Evolutionary conservation across 495 filamentous ascomycete genomes (phyloP).

Genomic region (Penicillium angulare): DNA sequence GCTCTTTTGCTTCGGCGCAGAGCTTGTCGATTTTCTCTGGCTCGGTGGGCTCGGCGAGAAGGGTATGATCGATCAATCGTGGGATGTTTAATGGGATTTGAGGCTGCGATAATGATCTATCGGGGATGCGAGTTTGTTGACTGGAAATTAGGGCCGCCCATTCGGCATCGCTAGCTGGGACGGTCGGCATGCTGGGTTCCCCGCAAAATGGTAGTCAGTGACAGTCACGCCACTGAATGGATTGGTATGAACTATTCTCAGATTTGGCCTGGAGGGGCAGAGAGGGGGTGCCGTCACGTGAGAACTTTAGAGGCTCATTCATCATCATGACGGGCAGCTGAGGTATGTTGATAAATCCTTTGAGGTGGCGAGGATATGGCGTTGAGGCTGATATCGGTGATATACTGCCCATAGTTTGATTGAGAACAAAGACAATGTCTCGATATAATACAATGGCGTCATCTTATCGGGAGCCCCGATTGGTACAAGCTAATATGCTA

Average conservation of each 20-base stretch:
- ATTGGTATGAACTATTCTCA: neutral
- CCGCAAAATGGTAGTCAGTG: neutral
- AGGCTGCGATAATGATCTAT: conserved; percentile 22
- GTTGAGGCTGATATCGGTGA: neutral
- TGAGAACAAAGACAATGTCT: neutral
- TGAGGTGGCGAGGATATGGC: conserved; percentile 3
- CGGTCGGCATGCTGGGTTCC: conserved; percentile 27
- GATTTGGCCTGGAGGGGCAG: conserved; percentile 11
- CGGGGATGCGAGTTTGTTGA: conserved; percentile 24
- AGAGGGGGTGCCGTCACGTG: conserved; percentile 30
- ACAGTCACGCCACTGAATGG: neutral
- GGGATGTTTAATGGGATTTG: conserved; percentile 23
- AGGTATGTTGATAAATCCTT: conserved; percentile 21
- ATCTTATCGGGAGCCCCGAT: neutral
- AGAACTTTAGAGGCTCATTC: conserved; percentile 6
- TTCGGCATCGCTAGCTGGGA: conserved; percentile 32
- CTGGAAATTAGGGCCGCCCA: conserved; percentile 34
- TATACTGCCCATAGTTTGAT: neutral
- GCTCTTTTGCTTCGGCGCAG: conserved; percentile 58
- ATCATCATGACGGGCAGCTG: conserved; percentile 21
- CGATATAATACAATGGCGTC: too few species aligned
- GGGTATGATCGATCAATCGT: conserved; percentile 65
- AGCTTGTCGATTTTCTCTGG: conserved; percentile 56
- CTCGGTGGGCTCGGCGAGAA: conserved; percentile 55
- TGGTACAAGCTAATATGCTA: neutral